phyloP scores from a whole-genome alignment of 2,329 filamentous ascomycete genomes.

The Ophiocordyceps camponoti-floridani region DNA sequence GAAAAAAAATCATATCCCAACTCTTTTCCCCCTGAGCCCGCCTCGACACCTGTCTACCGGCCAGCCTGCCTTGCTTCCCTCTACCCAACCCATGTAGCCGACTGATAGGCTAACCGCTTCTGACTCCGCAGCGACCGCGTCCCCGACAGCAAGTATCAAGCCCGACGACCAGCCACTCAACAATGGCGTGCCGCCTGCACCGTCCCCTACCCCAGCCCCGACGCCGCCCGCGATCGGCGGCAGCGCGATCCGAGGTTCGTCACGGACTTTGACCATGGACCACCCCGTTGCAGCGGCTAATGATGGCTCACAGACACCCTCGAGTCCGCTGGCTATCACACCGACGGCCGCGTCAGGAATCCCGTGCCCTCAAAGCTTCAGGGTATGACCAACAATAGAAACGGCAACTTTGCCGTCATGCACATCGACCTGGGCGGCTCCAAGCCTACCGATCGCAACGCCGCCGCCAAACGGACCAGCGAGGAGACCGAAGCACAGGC shows the following conservation, averaged over 20 bases:
- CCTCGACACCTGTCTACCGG: too few species aligned
- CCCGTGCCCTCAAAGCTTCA: conserved; percentile 45
- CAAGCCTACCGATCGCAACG: conserved; percentile 29
- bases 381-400: conserved; percentile 34
- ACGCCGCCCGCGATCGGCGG: background rate
- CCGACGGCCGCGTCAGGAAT: conserved; percentile 24
- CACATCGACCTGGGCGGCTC: conserved; percentile 34
- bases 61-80: too few species aligned
- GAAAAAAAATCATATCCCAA: background rate
- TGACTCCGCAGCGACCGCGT: conserved; percentile 5
- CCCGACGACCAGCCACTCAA: background rate
- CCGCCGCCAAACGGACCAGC: conserved; percentile 41
- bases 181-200: background rate
- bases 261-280: too few species aligned
- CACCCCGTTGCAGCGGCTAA: background rate
- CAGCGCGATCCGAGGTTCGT: conserved; percentile 1
- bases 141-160: conserved; percentile 1
- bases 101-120: conserved; percentile 4
- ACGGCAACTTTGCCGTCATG: conserved; percentile 46
- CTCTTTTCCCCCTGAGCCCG: background rate
- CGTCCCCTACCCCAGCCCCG: background rate
- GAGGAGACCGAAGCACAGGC: conserved; percentile 42
- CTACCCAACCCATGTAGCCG: background rate
- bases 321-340: background rate
- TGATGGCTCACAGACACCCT: conserved; percentile 1